Evolutionary conservation across 306 rosid species (phyloP), one percentile per base, ranked within the genome.

Genomic region (Mimosa bimucronata): DNA sequence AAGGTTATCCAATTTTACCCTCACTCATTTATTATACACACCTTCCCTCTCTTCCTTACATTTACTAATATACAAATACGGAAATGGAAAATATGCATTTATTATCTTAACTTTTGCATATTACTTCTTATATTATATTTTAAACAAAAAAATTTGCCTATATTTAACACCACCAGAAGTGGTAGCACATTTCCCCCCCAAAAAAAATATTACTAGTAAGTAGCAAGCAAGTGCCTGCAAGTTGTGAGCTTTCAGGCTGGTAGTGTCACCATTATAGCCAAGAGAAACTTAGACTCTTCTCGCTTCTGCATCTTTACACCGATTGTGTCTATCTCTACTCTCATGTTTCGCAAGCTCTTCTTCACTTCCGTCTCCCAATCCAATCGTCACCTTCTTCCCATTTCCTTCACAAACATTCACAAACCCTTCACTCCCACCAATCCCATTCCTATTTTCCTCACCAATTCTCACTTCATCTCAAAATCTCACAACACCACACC

Each of bases 261-360:
- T n/a, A n/a, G 61, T 55, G 62, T 5, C 9, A 14, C 40, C 67
- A 0, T 61, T 26, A 61, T 29, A 0, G 42, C 44, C 48, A 0
- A n/a, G n/a, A 19, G 18, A 44, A 37, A 7, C 58, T 18, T 30
- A 18, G 37, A 38, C 12, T 23, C 44, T 13, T 7, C 21, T 9
- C 4, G 11, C 14, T 67, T 67, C 9, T 4, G n/a, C 50, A 4
- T 18, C 5, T 4, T 34, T 5, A n/a, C 42, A 19, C 11, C 29
- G 18, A 0, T 1, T 37, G 46, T 5, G 28, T 5, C 48, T 11
- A 10, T 67, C 73, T 42, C 55, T 15, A 50, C 71, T 52, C 79
- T 34, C 77, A 90, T 90, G 94, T 85, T 87, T 70, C 86, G 89
- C 65, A 84, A 88, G 83, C 74, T 83, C 82, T 80, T 83, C 67